A percentile compares a stretch with the other conserved stretches of the same genome.
These are phyloP conservation scores for Naematelia aurantialba DNA, from an alignment of 768 basidiomycete species.

Conservation along the genomic window DNA sequence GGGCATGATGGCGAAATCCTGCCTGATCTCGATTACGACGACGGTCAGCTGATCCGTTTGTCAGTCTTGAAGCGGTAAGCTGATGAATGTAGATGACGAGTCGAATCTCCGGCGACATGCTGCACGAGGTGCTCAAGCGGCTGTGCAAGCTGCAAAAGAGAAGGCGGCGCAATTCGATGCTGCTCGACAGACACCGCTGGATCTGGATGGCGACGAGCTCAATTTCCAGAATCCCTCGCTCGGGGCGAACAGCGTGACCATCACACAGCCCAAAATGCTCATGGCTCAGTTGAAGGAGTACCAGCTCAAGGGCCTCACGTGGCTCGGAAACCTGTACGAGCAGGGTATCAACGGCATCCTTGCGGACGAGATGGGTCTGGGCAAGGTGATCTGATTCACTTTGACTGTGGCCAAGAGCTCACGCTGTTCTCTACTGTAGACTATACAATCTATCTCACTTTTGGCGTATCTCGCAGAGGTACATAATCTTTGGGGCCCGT, in stretches of 20 bases:
- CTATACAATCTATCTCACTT: conserved; percentile 95
- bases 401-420: background rate
- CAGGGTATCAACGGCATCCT: conserved; percentile 99
- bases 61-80: background rate
- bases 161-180: conserved; percentile 80
- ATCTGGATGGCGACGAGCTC: conserved; percentile 65
- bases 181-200: background rate
- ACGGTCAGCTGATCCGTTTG: conserved; percentile 59
- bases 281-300: conserved; percentile 97
- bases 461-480: conserved; percentile 93
- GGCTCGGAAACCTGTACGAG: conserved; percentile 95
- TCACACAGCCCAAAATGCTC: conserved; percentile 90
- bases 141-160: conserved; percentile 70
- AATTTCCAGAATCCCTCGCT: conserved; percentile 99
- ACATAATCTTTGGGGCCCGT: conserved; percentile 99
- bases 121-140: conserved; percentile 81
- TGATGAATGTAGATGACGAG: conserved; percentile 64
- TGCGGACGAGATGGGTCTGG: conserved; percentile 93
- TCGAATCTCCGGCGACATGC: conserved; percentile 82
- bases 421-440: conserved; percentile 48
- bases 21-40: conserved; percentile 82
- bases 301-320: conserved; percentile 94
- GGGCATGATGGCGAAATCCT: conserved; percentile 60
- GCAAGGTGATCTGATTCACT: conserved; percentile 41
- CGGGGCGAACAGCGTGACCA: conserved; percentile 73